phyloP scores from a whole-genome alignment of 1,284 basidiomycete species.

The Malassezia sp. region DNA sequence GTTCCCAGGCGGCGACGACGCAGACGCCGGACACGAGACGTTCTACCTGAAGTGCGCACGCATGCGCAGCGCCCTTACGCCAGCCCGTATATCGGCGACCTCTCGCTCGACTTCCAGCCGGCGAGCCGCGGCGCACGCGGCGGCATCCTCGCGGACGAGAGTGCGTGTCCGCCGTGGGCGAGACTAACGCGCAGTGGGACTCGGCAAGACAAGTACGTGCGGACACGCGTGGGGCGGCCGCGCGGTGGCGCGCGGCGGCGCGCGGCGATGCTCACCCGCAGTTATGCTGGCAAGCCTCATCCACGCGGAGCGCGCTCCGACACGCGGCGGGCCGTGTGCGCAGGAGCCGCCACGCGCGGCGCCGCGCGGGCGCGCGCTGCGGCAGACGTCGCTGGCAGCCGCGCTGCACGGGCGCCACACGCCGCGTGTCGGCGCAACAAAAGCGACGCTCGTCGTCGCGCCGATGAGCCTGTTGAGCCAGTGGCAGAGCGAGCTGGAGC shows the following conservation, averaged over 20 bases:
- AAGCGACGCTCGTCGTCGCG: constrained; percentile 73
- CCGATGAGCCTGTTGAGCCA: constrained; percentile 81
- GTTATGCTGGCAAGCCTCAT: constrained; percentile 87
- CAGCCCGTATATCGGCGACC: constrained; percentile 59
- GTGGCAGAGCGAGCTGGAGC: constrained; percentile 75
- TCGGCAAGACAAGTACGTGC: constrained; percentile 98
- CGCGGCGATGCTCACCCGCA: too few relatives aligned
- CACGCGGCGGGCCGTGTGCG: too few relatives aligned
- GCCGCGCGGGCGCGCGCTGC: constrained; percentile 7
- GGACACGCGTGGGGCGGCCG: too few relatives aligned
- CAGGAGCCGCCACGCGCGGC: not conserved
- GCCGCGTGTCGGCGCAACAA: constrained; percentile 18
- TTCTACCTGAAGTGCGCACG: constrained; percentile 21
- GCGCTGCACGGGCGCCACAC: constrained; percentile 24
- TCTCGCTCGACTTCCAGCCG: constrained; percentile 73
- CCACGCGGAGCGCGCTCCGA: constrained; percentile 59
- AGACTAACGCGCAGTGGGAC: too few relatives aligned
- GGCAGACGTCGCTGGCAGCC: constrained; percentile 31
- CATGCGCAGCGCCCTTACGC: constrained; percentile 25
- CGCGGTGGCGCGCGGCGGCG: too few relatives aligned
- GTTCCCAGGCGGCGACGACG: constrained; percentile 17
- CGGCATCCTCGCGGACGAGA: constrained; percentile 71
- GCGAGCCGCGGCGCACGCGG: constrained; percentile 69
- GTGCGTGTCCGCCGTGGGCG: too few relatives aligned
- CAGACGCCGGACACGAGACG: constrained; percentile 20